A percentile compares a stretch with the other conserved stretches of the same genome.
These are phyloP conservation scores for Rutstroemia sp. DNA, from an alignment of 2,329 filamentous ascomycete species.

Conservation along the genomic window DNA sequence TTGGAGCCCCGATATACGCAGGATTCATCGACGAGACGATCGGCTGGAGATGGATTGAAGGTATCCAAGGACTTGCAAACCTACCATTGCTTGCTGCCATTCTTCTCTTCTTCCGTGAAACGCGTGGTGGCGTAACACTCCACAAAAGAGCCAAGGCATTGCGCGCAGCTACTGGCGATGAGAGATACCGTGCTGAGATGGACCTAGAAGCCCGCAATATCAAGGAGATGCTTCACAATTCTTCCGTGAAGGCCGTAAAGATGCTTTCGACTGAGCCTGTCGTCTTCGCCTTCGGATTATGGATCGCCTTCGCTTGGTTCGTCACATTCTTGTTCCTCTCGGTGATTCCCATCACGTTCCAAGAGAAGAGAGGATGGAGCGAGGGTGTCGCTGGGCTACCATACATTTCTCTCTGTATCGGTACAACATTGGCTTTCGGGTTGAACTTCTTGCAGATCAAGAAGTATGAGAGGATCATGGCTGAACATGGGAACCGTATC, in stretches of 20 bases:
- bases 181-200: constrained; percentile 42
- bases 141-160: constrained; percentile 64
- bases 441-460: constrained; percentile 6
- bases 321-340: constrained; percentile 77
- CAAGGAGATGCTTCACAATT: constrained; percentile 61
- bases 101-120: constrained; percentile 70
- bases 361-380: constrained; percentile 60
- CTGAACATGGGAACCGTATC: background rate
- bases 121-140: constrained; percentile 69
- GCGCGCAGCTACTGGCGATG: constrained; percentile 53
- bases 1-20: constrained; percentile 59
- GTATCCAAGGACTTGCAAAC: constrained; percentile 68
- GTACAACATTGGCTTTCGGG: constrained; percentile 27
- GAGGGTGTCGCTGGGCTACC: constrained; percentile 54
- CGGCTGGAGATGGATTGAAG: constrained; percentile 81
- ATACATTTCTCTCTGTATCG: constrained; percentile 42
- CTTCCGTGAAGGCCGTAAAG: constrained; percentile 67
- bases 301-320: constrained; percentile 84
- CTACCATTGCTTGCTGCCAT: constrained; percentile 56
- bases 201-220: constrained; percentile 47
- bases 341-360: constrained; percentile 67
- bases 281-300: constrained; percentile 79
- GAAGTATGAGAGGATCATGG: constrained; percentile 1
- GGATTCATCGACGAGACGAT: constrained; percentile 51
- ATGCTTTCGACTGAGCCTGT: constrained; percentile 65